Evolutionary conservation across 2,329 filamentous ascomycete genomes (phyloP).

Genomic region (Microsporum ferrugineum): DNA sequence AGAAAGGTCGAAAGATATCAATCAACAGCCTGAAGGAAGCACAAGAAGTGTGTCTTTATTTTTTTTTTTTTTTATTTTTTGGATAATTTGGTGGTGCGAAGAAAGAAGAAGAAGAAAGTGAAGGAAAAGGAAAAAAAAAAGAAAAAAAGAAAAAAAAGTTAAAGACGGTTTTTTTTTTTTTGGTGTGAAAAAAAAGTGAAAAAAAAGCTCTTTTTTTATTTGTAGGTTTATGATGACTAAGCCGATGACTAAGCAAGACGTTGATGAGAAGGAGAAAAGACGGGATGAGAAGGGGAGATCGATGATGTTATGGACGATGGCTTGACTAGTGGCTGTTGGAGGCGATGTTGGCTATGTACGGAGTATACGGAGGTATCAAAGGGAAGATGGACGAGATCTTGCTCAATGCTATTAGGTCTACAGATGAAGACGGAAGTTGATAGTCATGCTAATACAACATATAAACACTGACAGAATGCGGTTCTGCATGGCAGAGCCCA

Average conservation of each 20-base stretch:
- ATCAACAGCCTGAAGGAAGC: not conserved
- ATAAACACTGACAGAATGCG: too few species aligned
- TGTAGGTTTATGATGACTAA: not conserved
- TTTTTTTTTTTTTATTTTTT: not conserved
- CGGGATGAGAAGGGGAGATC: not conserved
- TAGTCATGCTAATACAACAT: too few species aligned
- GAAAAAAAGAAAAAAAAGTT: conserved; percentile 2
- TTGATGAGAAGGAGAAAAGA: not conserved
- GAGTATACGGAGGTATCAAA: not conserved
- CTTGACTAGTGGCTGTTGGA: not conserved
- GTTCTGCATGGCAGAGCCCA: not conserved
- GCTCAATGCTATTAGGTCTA: not conserved
- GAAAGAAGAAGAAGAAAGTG: not conserved
- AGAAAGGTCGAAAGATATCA: not conserved
- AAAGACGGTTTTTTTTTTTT: conserved; percentile 4
- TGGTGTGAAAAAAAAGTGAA: conserved; percentile 9
- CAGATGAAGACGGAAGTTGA: too few species aligned
- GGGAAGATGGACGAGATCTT: not conserved
- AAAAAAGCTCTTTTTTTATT: too few species aligned
- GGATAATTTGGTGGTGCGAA: not conserved
- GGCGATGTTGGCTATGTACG: not conserved
- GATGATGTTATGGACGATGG: too few species aligned
- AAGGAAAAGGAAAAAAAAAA: not conserved
- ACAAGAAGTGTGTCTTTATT: not conserved
- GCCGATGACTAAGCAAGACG: not conserved